Conservation (phyloP, 352 stramenopile genomes). For the Aphanomyces stellatus region DNA sequence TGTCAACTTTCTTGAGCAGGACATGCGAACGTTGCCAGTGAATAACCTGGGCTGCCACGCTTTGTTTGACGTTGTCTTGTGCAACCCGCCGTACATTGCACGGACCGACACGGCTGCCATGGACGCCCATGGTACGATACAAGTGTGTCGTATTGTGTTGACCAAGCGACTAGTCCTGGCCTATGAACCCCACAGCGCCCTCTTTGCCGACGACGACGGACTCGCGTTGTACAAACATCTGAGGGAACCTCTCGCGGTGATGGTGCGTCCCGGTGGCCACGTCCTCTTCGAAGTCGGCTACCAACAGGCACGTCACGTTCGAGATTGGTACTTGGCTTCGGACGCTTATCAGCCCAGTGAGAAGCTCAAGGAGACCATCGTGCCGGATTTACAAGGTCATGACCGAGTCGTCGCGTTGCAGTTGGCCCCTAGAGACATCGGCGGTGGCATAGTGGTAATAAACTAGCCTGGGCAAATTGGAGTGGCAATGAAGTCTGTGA, state of each 20-base stretch:
- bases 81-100: conserved; percentile 19
- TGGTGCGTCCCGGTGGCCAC: conserved; percentile 1
- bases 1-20: conserved; percentile 27
- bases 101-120: neutral
- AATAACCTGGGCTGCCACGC: neutral
- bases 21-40: no score
- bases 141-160: neutral
- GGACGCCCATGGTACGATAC: conserved; percentile 9
- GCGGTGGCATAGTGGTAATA: neutral
- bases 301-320: neutral
- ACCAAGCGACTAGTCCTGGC: neutral
- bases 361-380: neutral
- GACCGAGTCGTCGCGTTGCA: conserved; percentile 4
- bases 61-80: conserved; percentile 14
- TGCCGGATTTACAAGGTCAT: neutral
- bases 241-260: neutral
- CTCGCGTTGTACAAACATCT: conserved; percentile 9
- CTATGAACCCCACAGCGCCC: conserved; percentile 55
- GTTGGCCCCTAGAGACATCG: no score
- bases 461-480: no score
- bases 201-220: conserved; percentile 42
- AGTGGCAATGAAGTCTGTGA: no score
- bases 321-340: neutral
- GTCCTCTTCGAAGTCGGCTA: conserved; percentile 18
- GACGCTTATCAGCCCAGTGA: neutral